phyloP scores from a whole-genome alignment of 2,329 filamentous ascomycete species.

The Penicillium sp. region DNA sequence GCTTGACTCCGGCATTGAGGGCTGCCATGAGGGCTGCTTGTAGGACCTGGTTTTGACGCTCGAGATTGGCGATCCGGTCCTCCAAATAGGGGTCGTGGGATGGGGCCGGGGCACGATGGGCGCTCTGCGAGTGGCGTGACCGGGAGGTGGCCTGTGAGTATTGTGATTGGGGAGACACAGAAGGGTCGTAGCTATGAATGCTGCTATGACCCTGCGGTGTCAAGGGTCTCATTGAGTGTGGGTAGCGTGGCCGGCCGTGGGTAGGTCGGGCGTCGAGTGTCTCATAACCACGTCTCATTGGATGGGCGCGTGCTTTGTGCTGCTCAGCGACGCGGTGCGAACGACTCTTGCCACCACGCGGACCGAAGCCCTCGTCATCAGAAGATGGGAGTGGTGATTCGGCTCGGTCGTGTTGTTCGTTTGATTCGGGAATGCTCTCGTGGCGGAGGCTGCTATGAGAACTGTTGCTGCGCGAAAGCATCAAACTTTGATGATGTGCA shows the following conservation, averaged over 20 bases:
- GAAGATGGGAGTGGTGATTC: constrained; percentile 42
- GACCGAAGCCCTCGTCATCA: constrained; percentile 38
- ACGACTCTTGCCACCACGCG: constrained; percentile 5
- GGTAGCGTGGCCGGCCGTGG: constrained; percentile 8
- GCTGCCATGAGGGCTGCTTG: constrained; percentile 44
- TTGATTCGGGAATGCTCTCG: constrained; percentile 18
- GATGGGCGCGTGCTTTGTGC: constrained; percentile 6
- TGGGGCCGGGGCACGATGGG: constrained; percentile 12
- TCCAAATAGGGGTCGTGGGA: constrained; percentile 31
- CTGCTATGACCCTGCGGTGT: constrained; percentile 26
- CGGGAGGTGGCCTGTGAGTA: constrained; percentile 23
- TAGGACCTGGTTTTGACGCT: constrained; percentile 45
- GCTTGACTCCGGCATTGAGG: constrained; percentile 38
- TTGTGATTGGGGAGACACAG: constrained; percentile 23
- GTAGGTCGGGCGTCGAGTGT: constrained; percentile 10
- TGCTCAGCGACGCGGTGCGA: constrained; percentile 15
- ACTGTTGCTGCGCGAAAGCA: constrained; percentile 24
- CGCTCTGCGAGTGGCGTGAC: constrained; percentile 20
- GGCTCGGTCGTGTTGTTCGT: constrained; percentile 15
- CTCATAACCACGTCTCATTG: constrained; percentile 11
- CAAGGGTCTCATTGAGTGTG: constrained; percentile 14
- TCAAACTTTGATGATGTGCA: constrained; percentile 11
- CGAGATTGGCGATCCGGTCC: constrained; percentile 39
- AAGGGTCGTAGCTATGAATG: constrained; percentile 20
- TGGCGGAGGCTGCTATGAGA: constrained; percentile 24